Evolutionary conservation across 2,329 filamentous ascomycete species (phyloP), one percentile per base, ranked within the genome.

Genomic region (Setomelanomma holmii): DNA sequence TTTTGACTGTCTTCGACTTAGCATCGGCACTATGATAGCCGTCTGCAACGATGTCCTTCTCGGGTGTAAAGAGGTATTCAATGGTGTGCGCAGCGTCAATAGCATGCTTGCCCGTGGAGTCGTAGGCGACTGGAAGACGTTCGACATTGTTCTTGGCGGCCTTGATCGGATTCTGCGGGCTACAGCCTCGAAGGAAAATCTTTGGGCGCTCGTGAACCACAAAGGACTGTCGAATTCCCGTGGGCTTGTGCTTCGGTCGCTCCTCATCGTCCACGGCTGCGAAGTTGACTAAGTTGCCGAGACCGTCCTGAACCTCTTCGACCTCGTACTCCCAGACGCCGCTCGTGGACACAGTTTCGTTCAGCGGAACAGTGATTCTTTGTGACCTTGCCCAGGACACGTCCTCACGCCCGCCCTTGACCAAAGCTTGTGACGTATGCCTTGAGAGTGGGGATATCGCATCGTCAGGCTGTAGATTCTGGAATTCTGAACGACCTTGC

Each of bases 391-490:
- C 91, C 95, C 95, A 98, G 0, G 89, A 86, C 27, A 89, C 81
- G 60, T 93, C 89, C 40, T 89, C 82, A 23, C 85, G 81, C 10
- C 76, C 79, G 1, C 76, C 82, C 11, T 82, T 76, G 36, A 89
- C 78, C 36, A 92, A 51, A 16, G 82, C 82, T 17, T 82, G 82
- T 1, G 84, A 80, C 21, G 79, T 80, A 42, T 82, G 79, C 43
- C 83, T 83, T n/a, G 89, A 76, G 30, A 96, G 79, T 1, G 92
- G 91, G 1, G 91, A 96, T 3, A 84, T 81, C 66, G 93, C 88
- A 30, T 90, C 90, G 42, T 97, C 92, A 0, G 95, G 93, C 64
- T 96, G 93, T 39, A 99, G 86, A 67, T 91, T 96, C 75, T 98
- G 93, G 64, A 96, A 93, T 35, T 73, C 66, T 57, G 93, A 91